Percentiles rank a stretch among this genome's conserved stretches.
Conservation (phyloP, 2,329 filamentous ascomycete species). For the Colletotrichum australisinense region DNA sequence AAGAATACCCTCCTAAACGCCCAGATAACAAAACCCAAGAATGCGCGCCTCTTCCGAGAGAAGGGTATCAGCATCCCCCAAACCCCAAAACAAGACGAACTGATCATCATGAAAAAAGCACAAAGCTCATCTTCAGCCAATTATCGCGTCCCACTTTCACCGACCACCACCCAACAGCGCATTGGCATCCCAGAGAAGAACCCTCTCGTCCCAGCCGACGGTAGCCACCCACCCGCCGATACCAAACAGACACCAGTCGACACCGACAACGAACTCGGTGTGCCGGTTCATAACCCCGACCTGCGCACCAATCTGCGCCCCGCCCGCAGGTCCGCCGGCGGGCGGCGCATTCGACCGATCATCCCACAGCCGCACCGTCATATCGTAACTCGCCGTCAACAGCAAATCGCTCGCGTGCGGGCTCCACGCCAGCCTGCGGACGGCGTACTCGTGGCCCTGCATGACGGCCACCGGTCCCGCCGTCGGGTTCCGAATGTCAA, state of each 20-base stretch:
- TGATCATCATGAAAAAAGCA: neutral
- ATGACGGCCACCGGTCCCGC: conserved; percentile 80
- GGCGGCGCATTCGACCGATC: conserved; percentile 68
- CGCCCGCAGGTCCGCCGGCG: conserved; percentile 45
- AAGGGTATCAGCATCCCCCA: neutral
- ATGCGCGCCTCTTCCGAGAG: neutral
- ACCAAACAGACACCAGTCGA: conserved; percentile 98
- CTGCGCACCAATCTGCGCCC: conserved; percentile 71
- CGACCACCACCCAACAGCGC: conserved; percentile 48
- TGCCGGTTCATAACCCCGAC: conserved; percentile 91
- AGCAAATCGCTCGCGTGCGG: conserved; percentile 92
- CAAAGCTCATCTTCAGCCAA: neutral
- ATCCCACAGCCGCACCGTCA: conserved; percentile 95
- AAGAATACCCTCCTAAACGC: conserved; percentile 5
- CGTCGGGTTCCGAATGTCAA: conserved; percentile 84
- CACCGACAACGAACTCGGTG: conserved; percentile 95
- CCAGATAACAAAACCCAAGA: neutral
- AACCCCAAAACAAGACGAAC: neutral
- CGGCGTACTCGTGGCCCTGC: conserved; percentile 90
- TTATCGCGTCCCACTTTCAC: conserved; percentile 12
- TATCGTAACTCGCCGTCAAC: conserved; percentile 93
- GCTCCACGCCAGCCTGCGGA: conserved; percentile 88
- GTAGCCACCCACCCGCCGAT: conserved; percentile 96
- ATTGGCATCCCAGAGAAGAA: conserved; percentile 92
- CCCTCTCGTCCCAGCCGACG: conserved; percentile 91